Evolutionary conservation across 257 asterid genomes (phyloP).

Genomic region (Verbascum thapsus): DNA sequence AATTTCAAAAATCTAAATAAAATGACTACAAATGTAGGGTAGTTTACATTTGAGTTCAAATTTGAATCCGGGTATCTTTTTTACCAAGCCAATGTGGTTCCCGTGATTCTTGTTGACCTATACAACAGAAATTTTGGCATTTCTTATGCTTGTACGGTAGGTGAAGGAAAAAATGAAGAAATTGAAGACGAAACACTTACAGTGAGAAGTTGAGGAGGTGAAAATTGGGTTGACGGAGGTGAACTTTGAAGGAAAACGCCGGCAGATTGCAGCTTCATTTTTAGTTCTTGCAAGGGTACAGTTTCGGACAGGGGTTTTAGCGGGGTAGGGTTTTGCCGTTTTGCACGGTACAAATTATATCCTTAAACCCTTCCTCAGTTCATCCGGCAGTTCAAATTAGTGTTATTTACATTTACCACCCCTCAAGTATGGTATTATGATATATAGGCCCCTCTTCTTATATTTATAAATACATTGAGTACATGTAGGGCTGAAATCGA

Average conservation of each 20-base stretch:
- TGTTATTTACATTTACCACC: too few relatives aligned
- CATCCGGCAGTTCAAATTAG: too few relatives aligned
- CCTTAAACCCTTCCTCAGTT: slow-evolving; percentile 42
- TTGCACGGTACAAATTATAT: slow-evolving; percentile 29
- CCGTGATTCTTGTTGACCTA: slow-evolving; percentile 42
- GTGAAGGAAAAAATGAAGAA: background rate
- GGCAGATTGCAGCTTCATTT: slow-evolving; percentile 56
- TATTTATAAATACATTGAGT: too few relatives aligned
- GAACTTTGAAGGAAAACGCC: slow-evolving; percentile 43
- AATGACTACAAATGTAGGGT: slow-evolving; percentile 19
- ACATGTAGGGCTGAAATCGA: too few relatives aligned
- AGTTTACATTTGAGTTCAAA: slow-evolving; percentile 45
- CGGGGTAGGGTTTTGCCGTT: slow-evolving; percentile 30
- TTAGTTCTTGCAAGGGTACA: slow-evolving; percentile 7
- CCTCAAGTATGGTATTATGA: too few relatives aligned
- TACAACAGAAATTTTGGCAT: slow-evolving; percentile 7
- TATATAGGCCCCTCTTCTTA: too few relatives aligned
- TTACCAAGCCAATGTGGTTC: slow-evolving; percentile 27
- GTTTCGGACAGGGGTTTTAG: slow-evolving; percentile 13
- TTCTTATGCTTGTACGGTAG: slow-evolving; percentile 10
- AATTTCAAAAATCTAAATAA: background rate
- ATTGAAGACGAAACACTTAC: slow-evolving; percentile 41
- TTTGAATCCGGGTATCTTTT: slow-evolving; percentile 36
- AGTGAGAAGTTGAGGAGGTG: slow-evolving; percentile 37
- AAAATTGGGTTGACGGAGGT: slow-evolving; percentile 33